Percentiles rank a stretch among this genome's conserved stretches.
These are phyloP conservation scores for Geoglossum glabrum DNA, from an alignment of 495 filamentous ascomycete genomes.

Conservation along the genomic window DNA sequence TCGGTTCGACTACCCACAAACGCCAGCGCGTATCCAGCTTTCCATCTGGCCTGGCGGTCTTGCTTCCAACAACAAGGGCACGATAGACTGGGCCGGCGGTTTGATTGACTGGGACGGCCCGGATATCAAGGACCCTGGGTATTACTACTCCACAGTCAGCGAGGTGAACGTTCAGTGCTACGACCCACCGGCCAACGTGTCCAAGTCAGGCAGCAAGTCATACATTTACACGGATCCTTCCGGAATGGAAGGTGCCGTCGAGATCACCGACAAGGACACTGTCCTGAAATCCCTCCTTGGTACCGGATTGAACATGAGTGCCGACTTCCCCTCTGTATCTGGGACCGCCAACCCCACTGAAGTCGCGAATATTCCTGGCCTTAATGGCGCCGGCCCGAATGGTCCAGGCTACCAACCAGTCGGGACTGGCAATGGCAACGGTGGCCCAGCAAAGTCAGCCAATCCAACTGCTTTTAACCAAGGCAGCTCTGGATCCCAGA, in stretches of 20 bases:
- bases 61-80: constrained; percentile 58
- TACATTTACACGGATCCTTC: constrained; percentile 52
- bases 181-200: constrained; percentile 42
- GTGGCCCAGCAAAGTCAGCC: constrained; percentile 9
- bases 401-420: constrained; percentile 14
- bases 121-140: constrained; percentile 64
- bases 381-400: constrained; percentile 22
- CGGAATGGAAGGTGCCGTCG: constrained; percentile 55
- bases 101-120: constrained; percentile 66
- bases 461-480: constrained; percentile 9
- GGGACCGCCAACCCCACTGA: constrained; percentile 16
- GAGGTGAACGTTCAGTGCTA: constrained; percentile 74
- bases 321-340: constrained; percentile 16
- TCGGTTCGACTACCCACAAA: constrained; percentile 79
- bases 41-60: constrained; percentile 92
- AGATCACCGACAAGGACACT: constrained; percentile 52
- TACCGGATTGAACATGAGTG: constrained; percentile 52
- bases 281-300: constrained; percentile 61
- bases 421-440: constrained; percentile 6
- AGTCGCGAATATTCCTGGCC: constrained; percentile 21
- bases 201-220: constrained; percentile 35
- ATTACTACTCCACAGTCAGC: constrained; percentile 70
- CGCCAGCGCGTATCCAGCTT: constrained; percentile 78
- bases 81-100: constrained; percentile 82
- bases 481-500: constrained; percentile 10